phyloP scores from a whole-genome alignment of 2,329 filamentous ascomycete species.

The Myriosclerotinia duriaeana region DNA sequence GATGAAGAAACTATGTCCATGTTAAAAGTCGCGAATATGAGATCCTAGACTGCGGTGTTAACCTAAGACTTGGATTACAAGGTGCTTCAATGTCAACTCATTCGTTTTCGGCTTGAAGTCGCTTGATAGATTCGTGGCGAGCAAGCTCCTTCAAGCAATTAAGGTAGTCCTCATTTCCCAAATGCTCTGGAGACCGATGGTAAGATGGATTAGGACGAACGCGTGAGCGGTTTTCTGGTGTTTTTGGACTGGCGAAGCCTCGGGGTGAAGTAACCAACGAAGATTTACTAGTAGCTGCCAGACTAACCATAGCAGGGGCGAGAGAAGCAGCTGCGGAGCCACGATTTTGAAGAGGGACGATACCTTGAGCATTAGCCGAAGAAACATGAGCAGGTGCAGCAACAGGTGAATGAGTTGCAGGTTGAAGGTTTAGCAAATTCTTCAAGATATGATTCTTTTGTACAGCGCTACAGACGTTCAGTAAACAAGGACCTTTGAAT shows the following conservation, averaged over 20 bases:
- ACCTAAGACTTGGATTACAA: neutral
- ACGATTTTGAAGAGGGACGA: slow-evolving; percentile 38
- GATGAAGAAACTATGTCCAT: neutral
- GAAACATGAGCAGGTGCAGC: slow-evolving; percentile 37
- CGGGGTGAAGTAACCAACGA: slow-evolving; percentile 10
- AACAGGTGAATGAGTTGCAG: slow-evolving; percentile 28
- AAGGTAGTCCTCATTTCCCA: slow-evolving; percentile 21
- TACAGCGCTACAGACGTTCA: slow-evolving; percentile 29
- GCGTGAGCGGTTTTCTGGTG: slow-evolving; percentile 17
- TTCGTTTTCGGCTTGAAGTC: neutral
- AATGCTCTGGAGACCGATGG: slow-evolving; percentile 18
- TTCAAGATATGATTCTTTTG: slow-evolving; percentile 39
- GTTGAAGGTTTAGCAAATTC: slow-evolving; percentile 38
- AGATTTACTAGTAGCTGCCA: neutral
- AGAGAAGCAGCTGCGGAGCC: slow-evolving; percentile 40
- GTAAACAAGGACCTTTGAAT: neutral
- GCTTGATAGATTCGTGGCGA: slow-evolving; percentile 11
- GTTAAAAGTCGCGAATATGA: neutral
- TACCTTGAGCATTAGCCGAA: slow-evolving; percentile 40
- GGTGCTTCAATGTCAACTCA: neutral
- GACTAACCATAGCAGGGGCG: slow-evolving; percentile 31
- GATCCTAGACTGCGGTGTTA: neutral
- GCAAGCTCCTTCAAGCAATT: slow-evolving; percentile 17
- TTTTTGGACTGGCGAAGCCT: slow-evolving; percentile 5
- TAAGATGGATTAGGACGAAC: neutral